These are phyloP conservation scores for Copromyces sp. DNA, from an alignment of 495 filamentous ascomycete genomes.

Conservation along the genomic window DNA sequence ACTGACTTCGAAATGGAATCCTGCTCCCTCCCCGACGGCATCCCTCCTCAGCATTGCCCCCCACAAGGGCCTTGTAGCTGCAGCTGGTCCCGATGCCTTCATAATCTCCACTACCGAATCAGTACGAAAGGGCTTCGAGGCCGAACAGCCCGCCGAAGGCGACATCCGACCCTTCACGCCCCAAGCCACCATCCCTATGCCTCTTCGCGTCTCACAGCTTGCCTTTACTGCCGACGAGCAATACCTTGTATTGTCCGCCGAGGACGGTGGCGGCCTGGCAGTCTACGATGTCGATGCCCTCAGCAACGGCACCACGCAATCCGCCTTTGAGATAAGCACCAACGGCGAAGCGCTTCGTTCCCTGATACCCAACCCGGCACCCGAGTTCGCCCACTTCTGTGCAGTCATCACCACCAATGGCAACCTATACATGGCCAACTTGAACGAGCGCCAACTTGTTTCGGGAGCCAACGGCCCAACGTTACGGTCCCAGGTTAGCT, in stretches of 20 bases:
- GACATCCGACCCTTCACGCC: conserved; percentile 65
- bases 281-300: conserved; percentile 67
- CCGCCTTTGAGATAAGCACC: conserved; percentile 62
- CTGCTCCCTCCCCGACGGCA: conserved; percentile 65
- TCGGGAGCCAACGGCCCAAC: conserved; percentile 53
- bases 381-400: conserved; percentile 51
- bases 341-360: conserved; percentile 63
- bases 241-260: conserved; percentile 73
- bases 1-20: conserved; percentile 71
- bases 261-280: conserved; percentile 70
- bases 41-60: conserved; percentile 82
- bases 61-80: conserved; percentile 71
- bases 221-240: conserved; percentile 80
- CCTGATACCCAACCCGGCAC: conserved; percentile 70
- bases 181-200: conserved; percentile 58
- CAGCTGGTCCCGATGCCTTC: conserved; percentile 72
- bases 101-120: conserved; percentile 66
- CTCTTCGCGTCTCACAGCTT: conserved; percentile 73
- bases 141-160: conserved; percentile 44
- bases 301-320: conserved; percentile 51
- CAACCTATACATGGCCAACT: conserved; percentile 71
- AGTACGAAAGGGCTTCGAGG: conserved; percentile 64
- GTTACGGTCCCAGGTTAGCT: conserved; percentile 66
- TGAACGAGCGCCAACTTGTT: conserved; percentile 52
- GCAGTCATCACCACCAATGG: conserved; percentile 73